Conservation (phyloP, 208 protist genomes). For the Leishmania gerbilli region DNA sequence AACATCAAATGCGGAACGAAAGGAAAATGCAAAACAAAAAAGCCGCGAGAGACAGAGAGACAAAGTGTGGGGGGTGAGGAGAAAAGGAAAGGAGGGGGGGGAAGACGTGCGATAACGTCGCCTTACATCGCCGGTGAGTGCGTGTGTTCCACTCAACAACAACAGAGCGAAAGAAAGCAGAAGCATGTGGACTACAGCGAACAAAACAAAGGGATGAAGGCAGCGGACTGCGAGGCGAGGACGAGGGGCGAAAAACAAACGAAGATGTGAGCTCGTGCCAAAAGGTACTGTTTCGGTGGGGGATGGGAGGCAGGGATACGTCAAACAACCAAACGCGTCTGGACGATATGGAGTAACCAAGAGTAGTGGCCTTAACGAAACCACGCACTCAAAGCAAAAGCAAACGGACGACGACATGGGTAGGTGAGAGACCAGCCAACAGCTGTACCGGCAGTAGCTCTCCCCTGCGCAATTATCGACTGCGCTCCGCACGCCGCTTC, state of each 20-base stretch:
- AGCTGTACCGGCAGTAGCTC: not conserved
- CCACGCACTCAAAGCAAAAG: not conserved
- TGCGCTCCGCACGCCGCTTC: constrained; percentile 16
- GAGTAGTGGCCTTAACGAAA: not conserved
- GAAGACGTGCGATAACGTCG: too few relatives aligned
- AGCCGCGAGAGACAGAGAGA: too few relatives aligned
- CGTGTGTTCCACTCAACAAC: not conserved
- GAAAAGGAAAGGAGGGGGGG: too few relatives aligned
- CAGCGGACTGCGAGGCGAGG: too few relatives aligned
- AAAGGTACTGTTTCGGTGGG: not conserved
- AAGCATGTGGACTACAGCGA: not conserved
- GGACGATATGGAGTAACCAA: not conserved
- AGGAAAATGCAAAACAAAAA: too few relatives aligned
- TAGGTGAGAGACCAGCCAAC: not conserved
- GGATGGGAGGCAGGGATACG: not conserved
- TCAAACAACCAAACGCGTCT: not conserved
- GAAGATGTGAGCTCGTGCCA: not conserved
- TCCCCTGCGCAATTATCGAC: not conserved
- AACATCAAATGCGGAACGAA: too few relatives aligned
- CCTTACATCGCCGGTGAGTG: not conserved
- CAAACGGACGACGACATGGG: not conserved
- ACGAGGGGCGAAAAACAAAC: not conserved
- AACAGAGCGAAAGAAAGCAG: constrained; percentile 1
- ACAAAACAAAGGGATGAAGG: not conserved
- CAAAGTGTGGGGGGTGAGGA: too few relatives aligned